phyloP scores from a whole-genome alignment of 495 filamentous ascomycete genomes.

The Clavariopsis aquatica region DNA sequence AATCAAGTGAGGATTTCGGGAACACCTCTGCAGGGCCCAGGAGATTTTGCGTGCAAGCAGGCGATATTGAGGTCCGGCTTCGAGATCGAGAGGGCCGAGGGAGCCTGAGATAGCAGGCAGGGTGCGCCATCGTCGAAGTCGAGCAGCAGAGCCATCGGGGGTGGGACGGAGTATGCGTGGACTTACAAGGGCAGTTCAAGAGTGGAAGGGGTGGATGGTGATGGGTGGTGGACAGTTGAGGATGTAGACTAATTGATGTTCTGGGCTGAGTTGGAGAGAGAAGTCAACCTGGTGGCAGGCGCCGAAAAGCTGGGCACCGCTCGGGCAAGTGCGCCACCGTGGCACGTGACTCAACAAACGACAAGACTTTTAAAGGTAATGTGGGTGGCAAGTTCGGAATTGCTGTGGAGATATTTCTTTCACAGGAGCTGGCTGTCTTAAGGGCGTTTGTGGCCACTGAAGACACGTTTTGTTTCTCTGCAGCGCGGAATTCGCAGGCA shows the following conservation, averaged over 20 bases:
- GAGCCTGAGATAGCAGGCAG: slow-evolving; percentile 20
- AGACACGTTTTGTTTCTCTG: slow-evolving; percentile 19
- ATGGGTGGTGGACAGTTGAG: slow-evolving; percentile 23
- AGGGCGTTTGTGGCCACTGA: neutral
- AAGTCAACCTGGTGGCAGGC: slow-evolving; percentile 29
- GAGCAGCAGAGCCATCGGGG: neutral
- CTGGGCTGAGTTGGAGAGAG: slow-evolving; percentile 37
- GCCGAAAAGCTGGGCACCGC: slow-evolving; percentile 37
- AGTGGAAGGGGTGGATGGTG: slow-evolving; percentile 25
- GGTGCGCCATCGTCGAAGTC: slow-evolving; percentile 1
- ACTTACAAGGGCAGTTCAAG: slow-evolving; percentile 35
- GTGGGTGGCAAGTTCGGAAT: neutral
- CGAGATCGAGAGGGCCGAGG: slow-evolving; percentile 18
- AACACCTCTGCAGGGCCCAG: neutral
- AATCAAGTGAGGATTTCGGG: slow-evolving; percentile 2
- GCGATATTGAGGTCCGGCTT: slow-evolving; percentile 22
- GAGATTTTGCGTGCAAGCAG: slow-evolving; percentile 5
- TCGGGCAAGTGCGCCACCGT: slow-evolving; percentile 8
- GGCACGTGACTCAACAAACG: slow-evolving; percentile 23
- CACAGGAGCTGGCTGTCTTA: neutral
- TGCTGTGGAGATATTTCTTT: neutral
- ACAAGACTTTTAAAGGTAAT: neutral
- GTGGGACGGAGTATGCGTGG: neutral
- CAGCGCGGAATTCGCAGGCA: slow-evolving; percentile 12
- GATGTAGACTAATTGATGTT: slow-evolving; percentile 40